Evolutionary conservation across 2,329 filamentous ascomycete genomes (phyloP), one percentile per base, ranked within the genome.

Genomic region (Nigrospora osmanthi): DNA sequence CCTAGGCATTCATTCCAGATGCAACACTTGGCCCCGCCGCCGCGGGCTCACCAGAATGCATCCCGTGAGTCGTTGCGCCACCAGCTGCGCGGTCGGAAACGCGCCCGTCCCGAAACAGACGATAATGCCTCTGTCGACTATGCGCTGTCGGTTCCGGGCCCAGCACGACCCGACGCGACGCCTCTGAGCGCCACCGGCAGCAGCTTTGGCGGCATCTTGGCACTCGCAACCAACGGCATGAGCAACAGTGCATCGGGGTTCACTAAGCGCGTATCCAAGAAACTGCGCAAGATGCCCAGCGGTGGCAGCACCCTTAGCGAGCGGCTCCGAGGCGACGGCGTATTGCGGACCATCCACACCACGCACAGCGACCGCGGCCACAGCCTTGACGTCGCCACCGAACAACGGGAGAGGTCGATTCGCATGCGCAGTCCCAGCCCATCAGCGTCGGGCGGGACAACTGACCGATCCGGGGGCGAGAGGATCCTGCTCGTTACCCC

Each of bases 251-350:
- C 16, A 36, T 15, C 14, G 13, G 40, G 40, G 30, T 19, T 48
- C 34, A 37, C 40, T 50, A 58, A 52, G 53, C 68, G 66, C 50
- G 62, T 69, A 17, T 64, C 67, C 46, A 77, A 77, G 66, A 78
- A 76, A 58, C 62, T 79, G 40, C 72, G 77, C 45, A 74, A 75
- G 61, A 72, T 49, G 65, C 75, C 48, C 31, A 69, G 28, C 60
- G 63, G 40, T 36, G n/a, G 40, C 19, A 34, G 32, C 28, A 34
- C 32, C 35, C 35, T n/a, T 15, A 34, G 19, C 40, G 40, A 42
- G 32, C 23, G n/a, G 35, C 45, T 57, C 50, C 47, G 54, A 50
- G 30, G 51, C 53, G 28, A 49, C 50, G 56, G 46, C 49, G 52
- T 37, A 44, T 42, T 38, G 53, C 56, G 41, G 12, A n/a, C 36